These are phyloP conservation scores for Blepharisma undulans DNA, from an alignment of 169 alveolate genomes.

Conservation along the genomic window DNA sequence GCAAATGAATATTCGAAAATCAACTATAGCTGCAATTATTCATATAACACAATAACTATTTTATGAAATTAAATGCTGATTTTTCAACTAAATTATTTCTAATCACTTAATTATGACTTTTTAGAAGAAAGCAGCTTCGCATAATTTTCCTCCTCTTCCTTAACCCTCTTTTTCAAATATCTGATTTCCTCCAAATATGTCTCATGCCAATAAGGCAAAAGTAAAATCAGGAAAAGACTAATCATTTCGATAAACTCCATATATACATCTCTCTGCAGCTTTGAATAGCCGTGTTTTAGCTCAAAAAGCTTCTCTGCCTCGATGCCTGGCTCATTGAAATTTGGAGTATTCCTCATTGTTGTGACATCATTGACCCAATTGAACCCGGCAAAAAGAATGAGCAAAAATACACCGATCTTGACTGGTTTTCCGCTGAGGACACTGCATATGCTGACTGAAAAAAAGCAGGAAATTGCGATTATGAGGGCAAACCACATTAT, in stretches of 20 bases:
- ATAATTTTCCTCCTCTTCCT: neutral
- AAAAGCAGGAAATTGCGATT: neutral
- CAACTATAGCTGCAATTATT: too few species aligned
- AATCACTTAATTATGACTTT: too few species aligned
- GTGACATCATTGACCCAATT: neutral
- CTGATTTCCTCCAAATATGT: neutral
- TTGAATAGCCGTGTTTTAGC: neutral
- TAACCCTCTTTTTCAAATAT: neutral
- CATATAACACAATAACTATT: too few species aligned
- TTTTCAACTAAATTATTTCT: too few species aligned
- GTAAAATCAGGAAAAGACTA: neutral
- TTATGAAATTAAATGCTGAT: too few species aligned
- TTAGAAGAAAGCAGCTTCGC: neutral
- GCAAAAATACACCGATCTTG: neutral
- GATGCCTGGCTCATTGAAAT: neutral
- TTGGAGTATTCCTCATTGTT: neutral
- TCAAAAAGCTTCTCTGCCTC: neutral
- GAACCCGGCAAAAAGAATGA: neutral
- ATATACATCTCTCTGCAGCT: neutral
- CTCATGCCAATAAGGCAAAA: conserved; percentile 1
- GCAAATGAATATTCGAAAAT: too few species aligned
- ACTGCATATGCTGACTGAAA: neutral
- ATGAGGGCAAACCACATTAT: neutral
- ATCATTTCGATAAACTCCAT: conserved; percentile 3
- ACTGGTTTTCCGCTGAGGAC: neutral